Evolutionary conservation across 2,329 filamentous ascomycete species (phyloP), one percentile per base, ranked within the genome.

Genomic region (Ophiostoma himal-ulmi): DNA sequence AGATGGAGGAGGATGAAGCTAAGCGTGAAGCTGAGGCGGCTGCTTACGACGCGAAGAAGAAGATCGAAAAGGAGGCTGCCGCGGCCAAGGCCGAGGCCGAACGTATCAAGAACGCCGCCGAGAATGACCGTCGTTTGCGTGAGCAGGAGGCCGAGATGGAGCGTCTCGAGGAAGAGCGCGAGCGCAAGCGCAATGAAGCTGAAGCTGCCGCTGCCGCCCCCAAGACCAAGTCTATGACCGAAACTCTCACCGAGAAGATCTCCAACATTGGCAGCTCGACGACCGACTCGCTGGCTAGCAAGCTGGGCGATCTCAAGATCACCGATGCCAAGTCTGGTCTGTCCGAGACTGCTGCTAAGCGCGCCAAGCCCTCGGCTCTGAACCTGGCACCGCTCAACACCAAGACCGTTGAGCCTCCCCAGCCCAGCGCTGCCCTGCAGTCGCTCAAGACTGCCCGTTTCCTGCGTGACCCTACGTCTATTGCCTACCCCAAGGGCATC

Each of bases 351-450:
- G 67, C 85, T 64, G 82, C 83, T 70, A 84, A 88, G 75, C 81
- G 80, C 60, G 78, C 83, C 71, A 97, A 97, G 85, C 94, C 95
- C 68, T 89, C 91, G 72, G 90, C 92, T 64, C 89, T 99, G 74
- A 97, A 97, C 81, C 85, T 98, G 73, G 88, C 93, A 70, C 86
- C 86, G n/a, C 81, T 90, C 70, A 96, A 91, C 73, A 93, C 89
- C 75, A 96, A 94, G 82, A 84, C 91, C 52, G 88, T 97, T 34
- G 94, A 99, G 82, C 91, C 94, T 69, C 89, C 93, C 69, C 94
- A 97, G 80, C 94, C 94, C 20, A 98, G 93, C 74, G 93, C 95
- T 71, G 94, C 94, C 73, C 90, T 99, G 78, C 94, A 96, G 80
- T 91, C 94, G 10, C 86, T 99, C 73, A 94, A 95, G 82, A 94